Percentiles rank a stretch among this genome's conserved stretches.
Evolutionary conservation across 2,329 filamentous ascomycete species (phyloP).

Genomic region (Penicillium sp.): DNA sequence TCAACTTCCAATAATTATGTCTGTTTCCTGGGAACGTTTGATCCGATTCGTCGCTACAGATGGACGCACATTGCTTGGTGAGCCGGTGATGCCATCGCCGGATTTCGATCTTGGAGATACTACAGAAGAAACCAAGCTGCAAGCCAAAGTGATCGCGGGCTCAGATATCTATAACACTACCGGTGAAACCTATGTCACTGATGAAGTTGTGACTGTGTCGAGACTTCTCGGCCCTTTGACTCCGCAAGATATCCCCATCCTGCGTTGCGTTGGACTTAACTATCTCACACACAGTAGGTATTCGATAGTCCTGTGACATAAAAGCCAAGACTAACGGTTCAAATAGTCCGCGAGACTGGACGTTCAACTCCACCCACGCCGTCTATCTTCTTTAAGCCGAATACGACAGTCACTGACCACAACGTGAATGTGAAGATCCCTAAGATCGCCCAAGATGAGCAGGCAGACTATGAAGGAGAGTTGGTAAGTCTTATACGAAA

Average conservation of each 20-base stretch:
- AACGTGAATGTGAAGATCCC: constrained; percentile 61
- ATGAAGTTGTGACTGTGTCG: constrained; percentile 50
- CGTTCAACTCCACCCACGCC: constrained; percentile 58
- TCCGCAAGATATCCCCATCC: constrained; percentile 52
- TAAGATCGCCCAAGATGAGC: constrained; percentile 59
- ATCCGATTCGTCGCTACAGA: constrained; percentile 57
- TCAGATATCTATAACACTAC: constrained; percentile 50
- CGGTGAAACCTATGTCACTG: constrained; percentile 50
- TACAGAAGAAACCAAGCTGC: constrained; percentile 48
- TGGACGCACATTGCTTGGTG: constrained; percentile 51
- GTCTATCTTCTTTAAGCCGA: constrained; percentile 68
- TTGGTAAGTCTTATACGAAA: constrained; percentile 58
- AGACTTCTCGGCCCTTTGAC: constrained; percentile 54
- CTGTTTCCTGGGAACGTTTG: constrained; percentile 49
- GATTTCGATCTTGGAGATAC: constrained; percentile 48
- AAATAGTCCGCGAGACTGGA: constrained; percentile 51
- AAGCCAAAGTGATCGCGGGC: constrained; percentile 54
- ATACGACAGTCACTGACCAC: constrained; percentile 61
- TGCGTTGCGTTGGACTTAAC: constrained; percentile 61
- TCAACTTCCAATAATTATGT: constrained; percentile 9
- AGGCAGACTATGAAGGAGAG: constrained; percentile 72
- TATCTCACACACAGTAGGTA: constrained; percentile 55
- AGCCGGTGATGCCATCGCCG: constrained; percentile 48
- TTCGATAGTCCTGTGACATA: too few relatives aligned
- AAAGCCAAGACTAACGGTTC: not conserved